Conservation (phyloP, 2,329 filamentous ascomycete genomes). For the Fusarium kyushuense region DNA sequence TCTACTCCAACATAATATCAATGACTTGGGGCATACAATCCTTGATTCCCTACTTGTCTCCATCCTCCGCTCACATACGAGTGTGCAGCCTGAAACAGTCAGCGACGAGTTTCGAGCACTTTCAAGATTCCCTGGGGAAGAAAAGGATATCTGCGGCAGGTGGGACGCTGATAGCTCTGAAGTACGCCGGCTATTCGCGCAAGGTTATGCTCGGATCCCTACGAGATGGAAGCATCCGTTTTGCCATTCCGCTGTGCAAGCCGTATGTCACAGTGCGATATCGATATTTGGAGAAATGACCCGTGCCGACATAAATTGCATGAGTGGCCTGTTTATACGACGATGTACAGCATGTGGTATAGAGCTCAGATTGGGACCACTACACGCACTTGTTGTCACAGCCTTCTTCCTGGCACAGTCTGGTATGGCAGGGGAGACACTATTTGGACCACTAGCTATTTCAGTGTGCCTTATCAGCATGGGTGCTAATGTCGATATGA, state of each 20-base stretch:
- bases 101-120: conserved; percentile 5
- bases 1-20: neutral
- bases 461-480: conserved; percentile 9
- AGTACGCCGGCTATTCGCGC: neutral
- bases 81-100: neutral
- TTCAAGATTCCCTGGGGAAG: conserved; percentile 20
- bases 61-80: conserved; percentile 20
- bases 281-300: neutral
- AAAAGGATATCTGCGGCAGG: conserved; percentile 30
- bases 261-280: conserved; percentile 12
- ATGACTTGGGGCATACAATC: conserved; percentile 18
- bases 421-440: conserved; percentile 23
- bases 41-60: conserved; percentile 1
- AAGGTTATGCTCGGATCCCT: conserved; percentile 18
- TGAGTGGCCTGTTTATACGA: conserved; percentile 17
- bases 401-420: conserved; percentile 17
- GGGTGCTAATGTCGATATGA: neutral
- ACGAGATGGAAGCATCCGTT: conserved; percentile 27
- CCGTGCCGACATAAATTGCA: neutral
- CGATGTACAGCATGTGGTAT: conserved; percentile 22
- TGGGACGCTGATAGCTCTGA: conserved; percentile 5
- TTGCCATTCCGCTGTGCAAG: conserved; percentile 23
- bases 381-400: conserved; percentile 11
- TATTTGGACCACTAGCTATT: conserved; percentile 27
- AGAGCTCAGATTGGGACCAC: conserved; percentile 16